Evolutionary conservation across 257 asterid genomes (phyloP), one percentile per base, ranked within the genome.

Genomic region (Petunia secreta): DNA sequence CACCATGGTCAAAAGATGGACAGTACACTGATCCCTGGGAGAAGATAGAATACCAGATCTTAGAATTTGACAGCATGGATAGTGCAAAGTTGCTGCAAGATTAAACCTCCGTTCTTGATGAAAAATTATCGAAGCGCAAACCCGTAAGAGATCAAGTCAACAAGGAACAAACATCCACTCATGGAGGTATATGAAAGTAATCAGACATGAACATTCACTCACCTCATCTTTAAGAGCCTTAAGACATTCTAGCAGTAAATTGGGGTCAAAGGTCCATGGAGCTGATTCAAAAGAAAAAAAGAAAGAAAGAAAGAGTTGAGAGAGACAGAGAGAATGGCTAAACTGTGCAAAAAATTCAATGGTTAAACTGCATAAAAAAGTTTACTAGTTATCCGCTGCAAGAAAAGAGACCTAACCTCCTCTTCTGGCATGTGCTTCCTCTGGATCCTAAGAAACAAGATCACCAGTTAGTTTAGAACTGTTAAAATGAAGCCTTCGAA

Each of bases 351-450:
- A n/a, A 25, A 80, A 25, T 25, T 25, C 25, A 69, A 71, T 71
- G 43, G 43, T 71, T 71, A 48, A 34, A 34, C 3, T 34, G 34
- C 7, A 46, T 67, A 41, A 39, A n/a, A 25, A 80, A 25, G 25
- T 34, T 37, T 63, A 79, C 59, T 79, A 63, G 3, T 46, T 46
- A 43, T 63, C n/a, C 14, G 37, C 54, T 50, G 76, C 43, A 69
- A 66, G 25, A 81, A 80, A 75, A 66, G 79, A 80, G 60, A 84
- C 74, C 87, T 87, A 83, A 95, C 99, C 86, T 80, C 99, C 99
- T 86, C 99, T 92, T 87, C 99, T 91, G 13, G 97, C 98, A 87
- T 90, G 96, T 85, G 99, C 99, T 90, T 93, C 97, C 88, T 85
- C 78, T 57, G 98, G 94, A 87, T 93, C 94, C 99, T 95, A 89